phyloP scores from a whole-genome alignment of 495 filamentous ascomycete species.

The Aspergillus conjunctus region DNA sequence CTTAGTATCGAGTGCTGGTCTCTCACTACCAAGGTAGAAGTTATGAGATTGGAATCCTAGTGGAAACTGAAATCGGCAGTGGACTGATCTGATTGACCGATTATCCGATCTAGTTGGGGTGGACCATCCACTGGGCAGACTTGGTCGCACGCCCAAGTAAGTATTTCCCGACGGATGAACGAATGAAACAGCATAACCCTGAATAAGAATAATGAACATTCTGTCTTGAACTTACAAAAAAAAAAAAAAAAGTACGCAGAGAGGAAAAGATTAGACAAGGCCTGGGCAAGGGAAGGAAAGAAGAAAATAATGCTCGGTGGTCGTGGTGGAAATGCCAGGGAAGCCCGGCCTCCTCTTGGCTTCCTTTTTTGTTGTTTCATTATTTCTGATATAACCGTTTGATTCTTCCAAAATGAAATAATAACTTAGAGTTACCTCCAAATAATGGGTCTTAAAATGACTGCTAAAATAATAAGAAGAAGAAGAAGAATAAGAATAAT shows the following conservation, averaged over 20 bases:
- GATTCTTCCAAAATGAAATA: too few relatives aligned
- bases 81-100: not conserved
- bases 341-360: slow-evolving; percentile 10
- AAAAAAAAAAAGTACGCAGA: not conserved
- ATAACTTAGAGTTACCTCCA: too few relatives aligned
- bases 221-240: not conserved
- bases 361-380: slow-evolving; percentile 12
- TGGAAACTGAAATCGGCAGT: not conserved
- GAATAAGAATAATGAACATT: not conserved
- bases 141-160: not conserved
- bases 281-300: not conserved
- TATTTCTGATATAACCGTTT: not conserved
- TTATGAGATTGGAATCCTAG: not conserved
- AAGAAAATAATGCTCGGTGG: not conserved
- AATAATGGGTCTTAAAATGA: too few relatives aligned
- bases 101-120: not conserved
- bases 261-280: not conserved
- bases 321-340: slow-evolving; percentile 9
- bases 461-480: slow-evolving; percentile 7
- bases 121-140: not conserved
- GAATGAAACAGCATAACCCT: not conserved
- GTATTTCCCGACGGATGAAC: slow-evolving; percentile 1
- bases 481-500: slow-evolving; percentile 1
- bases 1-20: slow-evolving; percentile 1
- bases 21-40: not conserved